Percentiles rank a stretch among this genome's conserved stretches.
Evolutionary conservation across 2,329 filamentous ascomycete species (phyloP).

Genomic region (Nemania abortiva): DNA sequence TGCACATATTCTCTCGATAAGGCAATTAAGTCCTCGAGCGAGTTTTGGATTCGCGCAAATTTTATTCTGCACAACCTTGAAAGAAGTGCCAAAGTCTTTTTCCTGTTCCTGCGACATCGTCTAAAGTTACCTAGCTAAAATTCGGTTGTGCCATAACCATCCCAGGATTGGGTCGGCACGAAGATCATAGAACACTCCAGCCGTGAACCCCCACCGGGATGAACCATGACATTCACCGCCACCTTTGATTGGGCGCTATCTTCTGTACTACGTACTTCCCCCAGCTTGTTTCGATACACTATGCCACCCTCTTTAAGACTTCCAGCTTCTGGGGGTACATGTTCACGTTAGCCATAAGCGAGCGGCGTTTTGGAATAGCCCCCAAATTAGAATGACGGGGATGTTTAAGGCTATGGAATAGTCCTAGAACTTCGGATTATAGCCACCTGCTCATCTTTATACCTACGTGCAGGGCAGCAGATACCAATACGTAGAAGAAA

Average conservation of each 20-base stretch:
- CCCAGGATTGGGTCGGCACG: neutral
- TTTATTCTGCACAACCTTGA: neutral
- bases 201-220: slow-evolving; percentile 7
- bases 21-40: neutral
- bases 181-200: slow-evolving; percentile 5
- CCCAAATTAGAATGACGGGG: neutral
- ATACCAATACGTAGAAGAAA: neutral
- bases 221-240: neutral
- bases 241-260: neutral
- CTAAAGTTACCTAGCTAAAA: neutral
- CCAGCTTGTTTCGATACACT: neutral
- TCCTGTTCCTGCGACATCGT: neutral
- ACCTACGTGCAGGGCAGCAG: neutral
- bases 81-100: too few relatives aligned
- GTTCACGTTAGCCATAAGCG: neutral
- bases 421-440: neutral
- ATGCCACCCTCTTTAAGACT: neutral
- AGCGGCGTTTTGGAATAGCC: neutral
- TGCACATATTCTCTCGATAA: neutral
- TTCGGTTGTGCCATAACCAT: neutral
- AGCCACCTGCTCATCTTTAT: neutral
- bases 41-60: neutral
- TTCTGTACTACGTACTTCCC: neutral
- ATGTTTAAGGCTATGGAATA: neutral
- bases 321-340: neutral